These are phyloP conservation scores for Quercus wislizeni DNA, from an alignment of 306 rosid genomes.

Conservation along the genomic window DNA sequence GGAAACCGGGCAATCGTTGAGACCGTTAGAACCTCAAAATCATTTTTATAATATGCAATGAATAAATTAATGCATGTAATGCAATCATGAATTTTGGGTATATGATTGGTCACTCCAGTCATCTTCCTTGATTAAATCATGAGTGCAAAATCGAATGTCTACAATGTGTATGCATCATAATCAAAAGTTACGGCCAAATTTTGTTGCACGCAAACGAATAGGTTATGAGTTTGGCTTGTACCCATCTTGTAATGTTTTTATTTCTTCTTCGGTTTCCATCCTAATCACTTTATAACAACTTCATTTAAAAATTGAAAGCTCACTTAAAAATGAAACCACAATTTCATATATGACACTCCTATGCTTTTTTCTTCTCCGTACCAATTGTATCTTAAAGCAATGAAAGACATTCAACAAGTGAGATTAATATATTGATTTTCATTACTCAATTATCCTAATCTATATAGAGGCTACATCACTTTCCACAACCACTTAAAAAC, in stretches of 20 bases:
- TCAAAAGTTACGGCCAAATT: neutral
- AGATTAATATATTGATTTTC: neutral
- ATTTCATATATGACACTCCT: neutral
- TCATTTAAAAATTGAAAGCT: neutral
- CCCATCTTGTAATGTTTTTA: neutral
- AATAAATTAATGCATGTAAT: too few species aligned
- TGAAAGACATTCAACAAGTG: neutral
- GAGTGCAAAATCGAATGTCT: too few species aligned
- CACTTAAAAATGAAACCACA: neutral
- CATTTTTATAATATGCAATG: too few species aligned
- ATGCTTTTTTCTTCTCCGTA: neutral
- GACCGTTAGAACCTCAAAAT: too few species aligned
- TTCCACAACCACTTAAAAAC: neutral
- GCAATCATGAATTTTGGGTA: too few species aligned
- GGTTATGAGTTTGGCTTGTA: neutral
- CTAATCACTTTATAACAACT: neutral
- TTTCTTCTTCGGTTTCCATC: neutral
- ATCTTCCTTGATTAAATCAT: too few species aligned
- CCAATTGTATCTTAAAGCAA: neutral
- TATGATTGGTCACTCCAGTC: too few species aligned
- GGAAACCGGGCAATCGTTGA: too few species aligned
- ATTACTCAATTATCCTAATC: neutral
- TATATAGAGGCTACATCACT: neutral
- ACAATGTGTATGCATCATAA: too few species aligned
- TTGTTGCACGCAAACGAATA: neutral